Base-by-base conservation (phyloP, 1,139 yeast species). In the Yamadazyma diospyri region DNA sequence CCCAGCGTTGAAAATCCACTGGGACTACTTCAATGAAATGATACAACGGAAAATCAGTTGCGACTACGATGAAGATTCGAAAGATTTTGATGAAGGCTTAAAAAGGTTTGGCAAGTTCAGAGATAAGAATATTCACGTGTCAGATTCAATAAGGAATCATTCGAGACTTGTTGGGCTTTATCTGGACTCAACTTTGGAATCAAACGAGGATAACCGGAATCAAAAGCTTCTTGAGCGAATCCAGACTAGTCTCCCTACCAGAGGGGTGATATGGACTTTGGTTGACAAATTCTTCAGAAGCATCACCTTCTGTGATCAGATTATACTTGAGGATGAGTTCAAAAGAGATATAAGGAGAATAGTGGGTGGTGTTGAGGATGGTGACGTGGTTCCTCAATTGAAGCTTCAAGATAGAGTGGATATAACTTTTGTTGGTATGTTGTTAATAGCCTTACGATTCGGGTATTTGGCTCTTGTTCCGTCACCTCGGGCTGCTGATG, bases 281-380 rank as follows among this genome's bases (percentile, higher is more conserved):
- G 47, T 72, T 11, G 63, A 66, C 25, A 51, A 72, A 21, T 76
- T 61, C 43, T 73, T 73, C 46, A 47, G 45, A 2, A 50, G 56
- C 16, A 57, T 72, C 7, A 69, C 69, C 38, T 70, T 74, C 0
- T 60, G 65, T 28, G 47, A 60, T 37, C 80, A 81, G 4, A 61
- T 64, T 35, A 30, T 74, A 8, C 76, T 72, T 38, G 76, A 76
- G 43, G 46, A 34, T 13, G 46, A 45, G 2, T 54, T 59, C 25
- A 44, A 46, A 30, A 36, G 29, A 10, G 39, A 48, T 19, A 32
- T 59, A 5, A 39, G 40, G 4, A 40, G 45, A 24, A 40, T 61
- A 6, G 44, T 61, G 20, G 65, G 64, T 1, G 43, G 43, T 2
- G 50, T 47, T 18, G 10, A 22, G 7, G 11, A 40, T 1, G 37